Evolutionary conservation across 1,284 basidiomycete genomes (phyloP).

Genomic region (Chondrostereum purpureum): DNA sequence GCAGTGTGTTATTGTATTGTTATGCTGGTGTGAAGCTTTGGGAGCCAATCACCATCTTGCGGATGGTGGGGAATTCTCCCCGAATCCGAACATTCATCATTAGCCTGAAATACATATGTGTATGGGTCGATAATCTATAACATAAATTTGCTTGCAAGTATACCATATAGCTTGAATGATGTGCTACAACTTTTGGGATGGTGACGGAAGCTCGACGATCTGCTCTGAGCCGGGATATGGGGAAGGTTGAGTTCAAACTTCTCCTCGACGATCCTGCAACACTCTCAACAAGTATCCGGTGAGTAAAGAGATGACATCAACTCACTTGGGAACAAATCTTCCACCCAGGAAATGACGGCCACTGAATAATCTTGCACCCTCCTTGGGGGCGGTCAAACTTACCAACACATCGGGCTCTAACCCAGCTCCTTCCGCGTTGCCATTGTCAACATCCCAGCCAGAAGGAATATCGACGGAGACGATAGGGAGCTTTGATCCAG

Average conservation of each 20-base stretch:
- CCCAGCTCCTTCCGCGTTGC: conserved; percentile 48
- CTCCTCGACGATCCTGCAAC: conserved; percentile 54
- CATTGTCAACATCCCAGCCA: conserved; percentile 90
- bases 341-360: conserved; percentile 92
- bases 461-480: conserved; percentile 94
- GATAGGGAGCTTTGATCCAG: conserved; percentile 64
- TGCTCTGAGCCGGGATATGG: conserved; percentile 71
- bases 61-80: no score
- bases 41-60: no score
- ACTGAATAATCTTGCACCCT: conserved; percentile 70
- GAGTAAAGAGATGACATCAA: no score
- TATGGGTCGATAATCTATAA: no score
- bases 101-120: no score
- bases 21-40: no score
- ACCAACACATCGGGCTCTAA: conserved; percentile 78
- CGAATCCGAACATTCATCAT: no score
- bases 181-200: background rate
- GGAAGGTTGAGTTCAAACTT: conserved; percentile 76
- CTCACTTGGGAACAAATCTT: conserved; percentile 82
- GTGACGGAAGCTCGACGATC: conserved; percentile 64
- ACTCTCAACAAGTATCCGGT: conserved; percentile 1
- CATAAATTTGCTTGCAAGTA: no score
- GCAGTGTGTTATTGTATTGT: no score
- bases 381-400: conserved; percentile 91
- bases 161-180: no score